Evolutionary conservation across 768 basidiomycete species (phyloP), one percentile per base, ranked within the genome.

Genomic region (Hygrophoropsis aurantiaca): DNA sequence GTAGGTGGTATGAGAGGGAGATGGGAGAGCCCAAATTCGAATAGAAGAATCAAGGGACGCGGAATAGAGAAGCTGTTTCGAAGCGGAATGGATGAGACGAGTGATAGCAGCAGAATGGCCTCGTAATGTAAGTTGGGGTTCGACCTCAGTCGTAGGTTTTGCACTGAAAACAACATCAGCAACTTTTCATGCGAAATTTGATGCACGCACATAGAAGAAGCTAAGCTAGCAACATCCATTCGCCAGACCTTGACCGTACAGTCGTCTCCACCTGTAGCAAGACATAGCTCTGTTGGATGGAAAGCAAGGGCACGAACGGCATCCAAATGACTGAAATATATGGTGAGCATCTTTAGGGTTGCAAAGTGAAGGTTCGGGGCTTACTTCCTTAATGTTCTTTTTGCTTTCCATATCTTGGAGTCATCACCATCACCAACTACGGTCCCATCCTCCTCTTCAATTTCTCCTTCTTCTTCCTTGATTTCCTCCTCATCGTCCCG

Each of bases 221-320:
- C 77, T 49, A 94, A 72, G 55, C 80, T 76, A 33, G 82, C 72
- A 13, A 87, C 78, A 54, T 95, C 90, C 72, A 92, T 80, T 47
- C 90, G 79, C 97, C 97, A 99, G 43, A 97, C 80, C 67, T 99
- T 99, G 45, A 98, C 85, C 6, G 92, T 94, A 62, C 82, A 90
- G 62, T 99, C 97, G 62, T 97, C 95, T 23, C 94, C 91, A 19
- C 87, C 97, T 38, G 88, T 92, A n/a, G 89, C 94, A 44, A 98
- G 71, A 58, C 85, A 85, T 36, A 92, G 69, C 54, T 91, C 90
- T 27, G 74, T 85, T 2, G 90, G 90, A 60, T 93, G 90, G 78
- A 97, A 95, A 1, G 90, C 85, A 19, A 98, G 73, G 6, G 90
- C 85, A 44, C 94, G 84, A 33, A 97, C 93, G 11, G 91, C 84